Evolutionary conservation across 2,329 filamentous ascomycete species (phyloP), one percentile per base, ranked within the genome.

Genomic region (Epichloe elymi): DNA sequence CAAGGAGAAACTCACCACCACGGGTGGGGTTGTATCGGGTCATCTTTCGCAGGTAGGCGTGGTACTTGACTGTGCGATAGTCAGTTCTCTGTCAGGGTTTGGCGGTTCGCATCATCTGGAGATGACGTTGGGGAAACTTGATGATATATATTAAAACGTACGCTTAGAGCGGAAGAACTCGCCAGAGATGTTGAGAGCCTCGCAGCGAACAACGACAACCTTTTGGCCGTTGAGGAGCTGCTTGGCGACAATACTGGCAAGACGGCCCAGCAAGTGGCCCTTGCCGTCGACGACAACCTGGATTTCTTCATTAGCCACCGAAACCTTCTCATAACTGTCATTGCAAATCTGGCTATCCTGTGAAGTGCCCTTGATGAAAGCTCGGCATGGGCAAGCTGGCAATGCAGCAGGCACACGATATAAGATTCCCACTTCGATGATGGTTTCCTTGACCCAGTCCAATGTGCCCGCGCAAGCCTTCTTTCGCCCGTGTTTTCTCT

Each of bases 151-250:
- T 26, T n/a, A 19, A 48, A 53, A 95, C 91, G 76, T 95, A 98
- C 93, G 86, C 86, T 98, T 98, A 65, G 91, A 85, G 75, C 93
- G 89, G 87, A 98, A 98, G 88, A 98, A 98, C 82, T 97, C 93
- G 79, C 93, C 93, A 65, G 93, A 98, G 83, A 98, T 98, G 85
- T 98, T 98, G 74, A 98, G 84, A 67, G 88, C 89, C 80, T 98
- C 93, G 78, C 87, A 94, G 81, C 93, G 88, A 73, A 98, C 93
- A 66, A 98, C 80, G 68, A 97, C 91, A 72, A 98, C 94, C 86
- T 97, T 97, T 81, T 97, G 91, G 73, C 91, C 91, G 76, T 85
- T 94, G 67, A 97, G 87, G 70, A 97, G 85, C 82, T 97, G 91
- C 86, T 97, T 97, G 73, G 91, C 91, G 70, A 97, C 89, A 71